A percentile compares a stretch with the other conserved stretches of the same genome.
These are phyloP conservation scores for Picea sitchensis DNA, from an alignment of 75 land plant genomes.

Conservation along the genomic window DNA sequence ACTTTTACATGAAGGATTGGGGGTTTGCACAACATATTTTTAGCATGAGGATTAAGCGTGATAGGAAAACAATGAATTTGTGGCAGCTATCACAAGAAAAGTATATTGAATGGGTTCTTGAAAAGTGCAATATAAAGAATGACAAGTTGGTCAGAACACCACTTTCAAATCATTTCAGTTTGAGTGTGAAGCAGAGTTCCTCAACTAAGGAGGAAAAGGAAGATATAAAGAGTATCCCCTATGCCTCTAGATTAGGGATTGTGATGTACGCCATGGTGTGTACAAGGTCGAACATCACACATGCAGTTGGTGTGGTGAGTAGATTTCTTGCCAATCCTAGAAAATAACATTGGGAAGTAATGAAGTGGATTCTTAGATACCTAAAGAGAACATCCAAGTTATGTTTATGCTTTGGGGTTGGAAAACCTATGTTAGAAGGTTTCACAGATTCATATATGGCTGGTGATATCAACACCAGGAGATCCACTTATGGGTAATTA, in stretches of 20 bases:
- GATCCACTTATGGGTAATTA: constrained; percentile 10
- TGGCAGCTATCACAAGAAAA: neutral
- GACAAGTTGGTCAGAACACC: constrained; percentile 3
- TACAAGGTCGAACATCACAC: constrained; percentile 20
- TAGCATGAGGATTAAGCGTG: constrained; percentile 8
- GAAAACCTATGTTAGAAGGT: constrained; percentile 5
- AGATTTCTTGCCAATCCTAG: constrained; percentile 14
- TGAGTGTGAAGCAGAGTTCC: neutral
- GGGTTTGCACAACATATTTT: constrained; percentile 11
- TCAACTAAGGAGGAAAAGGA: constrained; percentile 10
- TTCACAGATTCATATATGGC: constrained; percentile 9
- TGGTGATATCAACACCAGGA: constrained; percentile 13
- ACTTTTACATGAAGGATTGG: constrained; percentile 15
- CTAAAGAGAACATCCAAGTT: constrained; percentile 12
- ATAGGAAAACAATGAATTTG: neutral
- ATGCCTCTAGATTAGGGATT: constrained; percentile 19
- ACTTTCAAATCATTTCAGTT: constrained; percentile 3
- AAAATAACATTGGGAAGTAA: constrained; percentile 17
- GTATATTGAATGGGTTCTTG: constrained; percentile 6
- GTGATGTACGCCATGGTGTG: constrained; percentile 35
- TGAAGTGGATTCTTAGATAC: constrained; percentile 24
- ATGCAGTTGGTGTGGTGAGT: constrained; percentile 23
- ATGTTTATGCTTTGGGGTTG: constrained; percentile 10
- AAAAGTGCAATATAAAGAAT: constrained; percentile 10
- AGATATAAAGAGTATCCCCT: constrained; percentile 8